Conservation (phyloP, 1,284 basidiomycete genomes). For the Tilletiopsis washingtonensis region DNA sequence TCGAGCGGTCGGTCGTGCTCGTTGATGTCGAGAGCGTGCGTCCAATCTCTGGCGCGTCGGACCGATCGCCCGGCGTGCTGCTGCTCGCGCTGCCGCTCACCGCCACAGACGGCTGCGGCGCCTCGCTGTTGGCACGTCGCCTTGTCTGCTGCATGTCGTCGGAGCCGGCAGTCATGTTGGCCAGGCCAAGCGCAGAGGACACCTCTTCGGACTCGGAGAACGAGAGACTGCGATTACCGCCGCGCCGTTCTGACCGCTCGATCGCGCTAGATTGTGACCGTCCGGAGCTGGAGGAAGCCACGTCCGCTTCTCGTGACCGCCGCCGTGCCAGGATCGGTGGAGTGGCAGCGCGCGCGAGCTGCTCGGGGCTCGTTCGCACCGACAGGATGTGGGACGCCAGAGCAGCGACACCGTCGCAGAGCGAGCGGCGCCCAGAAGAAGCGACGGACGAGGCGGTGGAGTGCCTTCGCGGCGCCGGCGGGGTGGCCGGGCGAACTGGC, state of each 20-base stretch:
- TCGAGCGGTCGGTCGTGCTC: conserved; percentile 16
- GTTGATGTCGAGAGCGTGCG: conserved; percentile 40
- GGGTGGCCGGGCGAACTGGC: neutral
- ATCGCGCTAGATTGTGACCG: neutral
- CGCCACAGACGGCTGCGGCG: neutral
- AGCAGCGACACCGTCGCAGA: neutral
- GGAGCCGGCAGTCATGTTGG: neutral
- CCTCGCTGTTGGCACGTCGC: neutral
- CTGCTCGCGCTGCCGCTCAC: neutral
- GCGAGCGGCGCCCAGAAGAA: neutral
- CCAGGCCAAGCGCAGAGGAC: neutral
- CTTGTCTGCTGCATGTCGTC: neutral
- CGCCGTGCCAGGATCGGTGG: neutral
- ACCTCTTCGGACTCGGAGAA: no score
- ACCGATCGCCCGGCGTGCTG: neutral
- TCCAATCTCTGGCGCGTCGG: conserved; percentile 27
- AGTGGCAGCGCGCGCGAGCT: neutral
- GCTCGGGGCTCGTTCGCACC: neutral
- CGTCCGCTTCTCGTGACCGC: neutral
- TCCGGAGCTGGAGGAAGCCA: neutral
- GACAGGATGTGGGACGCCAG: neutral
- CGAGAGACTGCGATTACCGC: no score
- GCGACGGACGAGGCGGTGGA: neutral
- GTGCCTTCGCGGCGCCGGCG: neutral
- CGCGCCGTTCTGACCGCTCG: no score